Base-by-base conservation (phyloP, 208 protist genomes). In the Acanthamoeba lenticulata region DNA sequence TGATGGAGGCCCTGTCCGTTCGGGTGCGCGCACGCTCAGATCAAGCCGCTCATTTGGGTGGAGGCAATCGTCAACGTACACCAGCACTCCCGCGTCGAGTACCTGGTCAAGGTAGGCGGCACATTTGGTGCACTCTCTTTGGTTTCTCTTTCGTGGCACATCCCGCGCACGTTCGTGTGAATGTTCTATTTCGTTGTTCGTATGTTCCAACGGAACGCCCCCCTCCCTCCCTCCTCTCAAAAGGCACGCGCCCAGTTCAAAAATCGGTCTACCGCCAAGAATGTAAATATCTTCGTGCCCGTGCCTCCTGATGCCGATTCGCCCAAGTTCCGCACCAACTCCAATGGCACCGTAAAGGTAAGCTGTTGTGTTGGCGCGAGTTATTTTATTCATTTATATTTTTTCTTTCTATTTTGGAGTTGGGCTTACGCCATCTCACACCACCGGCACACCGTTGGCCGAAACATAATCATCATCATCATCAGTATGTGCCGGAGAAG, bases 261-360 rank as follows among this genome's bases (percentile, higher is more conserved):
- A 88, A 93, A 95, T 13, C 97, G 94, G 42, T 98, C 98, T 29
- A 98, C 97, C 13, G 99, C 99, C 15, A 99, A 99, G 90, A 99
- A 99, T 96, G 98, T 99, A 38, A 97, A 99, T 77, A 99, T 99
- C 81, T 95, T 98, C 74, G 98, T 99, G 34, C 99, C 99, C 19
- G 99, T 99, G 29, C 99, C 99, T 36, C 96, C 97, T 21, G 99
- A 99, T 96, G 98, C 98, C 7, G 98, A 99, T 95, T 98, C 97
- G 65, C 99, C 99, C 9, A 98, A 98, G 90, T 99, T 99, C 89
- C 98, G 98, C 81, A 57, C 44, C 5, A 86, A 86, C 34, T 47
- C 44, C 0, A 42, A 19, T 38, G 40, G 45, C 0, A 19, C 55
- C n/a, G 55, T 92, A 5, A 47, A 77, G 36, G 52, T 77, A 74